phyloP scores from a whole-genome alignment of 1,284 basidiomycete genomes.

The Fomitopsis betulina region DNA sequence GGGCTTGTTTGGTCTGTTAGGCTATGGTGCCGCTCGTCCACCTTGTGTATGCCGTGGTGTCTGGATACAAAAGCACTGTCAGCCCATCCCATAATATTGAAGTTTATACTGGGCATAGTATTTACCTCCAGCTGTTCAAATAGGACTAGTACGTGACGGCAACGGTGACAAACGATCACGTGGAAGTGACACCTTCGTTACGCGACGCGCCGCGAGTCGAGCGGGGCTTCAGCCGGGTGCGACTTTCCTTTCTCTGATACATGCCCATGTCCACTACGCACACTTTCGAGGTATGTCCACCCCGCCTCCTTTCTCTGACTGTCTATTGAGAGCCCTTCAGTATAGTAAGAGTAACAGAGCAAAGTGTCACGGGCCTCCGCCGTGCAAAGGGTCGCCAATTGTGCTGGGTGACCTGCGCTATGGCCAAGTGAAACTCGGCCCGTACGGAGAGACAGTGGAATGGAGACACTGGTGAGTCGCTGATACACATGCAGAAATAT shows the following conservation, averaged over 20 bases:
- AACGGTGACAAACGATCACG: neutral
- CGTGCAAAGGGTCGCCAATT: conserved; percentile 54
- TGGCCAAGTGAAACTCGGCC: conserved; percentile 40
- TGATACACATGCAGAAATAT: neutral
- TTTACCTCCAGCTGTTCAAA: too few species aligned
- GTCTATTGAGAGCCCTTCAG: conserved; percentile 29
- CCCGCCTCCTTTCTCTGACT: neutral
- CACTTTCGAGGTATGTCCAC: conserved; percentile 16
- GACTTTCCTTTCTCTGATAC: neutral
- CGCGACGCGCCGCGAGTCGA: conserved; percentile 13
- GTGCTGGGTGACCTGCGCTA: conserved; percentile 57
- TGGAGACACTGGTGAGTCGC: conserved; percentile 67
- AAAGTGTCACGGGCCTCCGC: conserved; percentile 58
- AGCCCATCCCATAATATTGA: too few species aligned
- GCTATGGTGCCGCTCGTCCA: too few species aligned
- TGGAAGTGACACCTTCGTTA: conserved; percentile 1
- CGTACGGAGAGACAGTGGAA: conserved; percentile 57
- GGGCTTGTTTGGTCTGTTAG: too few species aligned
- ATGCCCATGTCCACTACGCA: conserved; percentile 17
- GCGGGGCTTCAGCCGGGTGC: neutral
- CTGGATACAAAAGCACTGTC: too few species aligned
- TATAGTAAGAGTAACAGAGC: conserved; percentile 68
- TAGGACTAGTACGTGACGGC: too few species aligned
- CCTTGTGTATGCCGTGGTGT: too few species aligned
- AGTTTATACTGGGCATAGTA: too few species aligned